These are phyloP conservation scores for Fagopyrum homotropicum DNA, from an alignment of 148 eudicot species.

Conservation along the genomic window DNA sequence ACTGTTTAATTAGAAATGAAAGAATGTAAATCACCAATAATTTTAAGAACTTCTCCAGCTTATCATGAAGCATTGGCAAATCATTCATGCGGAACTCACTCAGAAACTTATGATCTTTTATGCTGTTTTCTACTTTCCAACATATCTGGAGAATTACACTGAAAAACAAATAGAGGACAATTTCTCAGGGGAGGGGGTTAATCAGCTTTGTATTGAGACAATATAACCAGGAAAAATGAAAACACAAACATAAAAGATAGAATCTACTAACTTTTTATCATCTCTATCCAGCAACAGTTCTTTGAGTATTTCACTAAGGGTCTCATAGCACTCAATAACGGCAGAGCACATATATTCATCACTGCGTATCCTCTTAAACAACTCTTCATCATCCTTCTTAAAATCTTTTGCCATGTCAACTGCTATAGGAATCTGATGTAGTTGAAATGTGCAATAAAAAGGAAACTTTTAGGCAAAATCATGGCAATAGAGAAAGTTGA, in stretches of 20 bases:
- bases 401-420: constrained; percentile 98
- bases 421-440: constrained; percentile 84
- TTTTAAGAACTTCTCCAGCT: constrained; percentile 78
- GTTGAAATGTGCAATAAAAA: constrained; percentile 11
- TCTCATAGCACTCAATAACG: constrained; percentile 86
- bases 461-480: not conserved
- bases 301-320: constrained; percentile 52
- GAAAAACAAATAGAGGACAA: constrained; percentile 17
- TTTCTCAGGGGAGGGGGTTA: not conserved
- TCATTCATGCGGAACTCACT: constrained; percentile 64
- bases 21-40: constrained; percentile 47
- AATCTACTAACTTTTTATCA: constrained; percentile 52
- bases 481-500: constrained; percentile 12
- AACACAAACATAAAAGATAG: not conserved
- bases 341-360: constrained; percentile 87
- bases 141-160: constrained; percentile 59
- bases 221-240: constrained; percentile 5
- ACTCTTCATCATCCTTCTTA: constrained; percentile 69
- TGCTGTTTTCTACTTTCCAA: constrained; percentile 48
- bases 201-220: not conserved
- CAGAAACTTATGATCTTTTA: constrained; percentile 46
- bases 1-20: not conserved
- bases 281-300: constrained; percentile 45
- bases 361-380: constrained; percentile 67
- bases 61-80: constrained; percentile 68